Evolutionary conservation across 2,329 filamentous ascomycete genomes (phyloP).

Genomic region (Mollisia scopiformis): DNA sequence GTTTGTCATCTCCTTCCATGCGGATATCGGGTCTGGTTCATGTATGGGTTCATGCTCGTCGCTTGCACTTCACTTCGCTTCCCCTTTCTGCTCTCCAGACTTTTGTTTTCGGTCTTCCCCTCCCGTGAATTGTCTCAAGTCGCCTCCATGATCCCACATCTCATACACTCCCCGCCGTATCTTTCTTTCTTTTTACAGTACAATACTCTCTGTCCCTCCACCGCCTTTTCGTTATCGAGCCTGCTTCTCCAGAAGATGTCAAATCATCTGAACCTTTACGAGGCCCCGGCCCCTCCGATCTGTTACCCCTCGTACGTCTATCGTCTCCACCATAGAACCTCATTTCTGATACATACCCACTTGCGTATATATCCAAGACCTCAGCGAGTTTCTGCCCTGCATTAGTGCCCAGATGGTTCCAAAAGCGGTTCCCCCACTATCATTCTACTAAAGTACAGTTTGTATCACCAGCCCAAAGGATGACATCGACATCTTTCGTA

Average conservation of each 20-base stretch:
- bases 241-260: not conserved
- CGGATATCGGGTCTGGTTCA: not conserved
- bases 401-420: constrained; percentile 2
- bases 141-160: not conserved
- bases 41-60: not conserved
- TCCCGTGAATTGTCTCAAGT: not conserved
- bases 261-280: not conserved
- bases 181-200: constrained; percentile 2
- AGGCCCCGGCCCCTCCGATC: not conserved
- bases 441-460: not conserved
- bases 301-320: constrained; percentile 2
- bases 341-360: constrained; percentile 3
- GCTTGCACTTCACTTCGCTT: not conserved
- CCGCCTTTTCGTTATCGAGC: not conserved
- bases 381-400: constrained; percentile 10
- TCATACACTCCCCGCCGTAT: not conserved
- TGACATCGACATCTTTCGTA: not conserved
- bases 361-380: not conserved
- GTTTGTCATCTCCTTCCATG: not conserved
- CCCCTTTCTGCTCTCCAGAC: not conserved
- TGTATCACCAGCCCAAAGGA: not conserved
- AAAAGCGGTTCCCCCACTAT: not conserved
- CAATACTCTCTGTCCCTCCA: not conserved
- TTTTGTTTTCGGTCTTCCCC: not conserved
- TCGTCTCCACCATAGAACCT: not conserved